phyloP scores from a whole-genome alignment of 148 eudicot species.

The Silene uniflora region DNA sequence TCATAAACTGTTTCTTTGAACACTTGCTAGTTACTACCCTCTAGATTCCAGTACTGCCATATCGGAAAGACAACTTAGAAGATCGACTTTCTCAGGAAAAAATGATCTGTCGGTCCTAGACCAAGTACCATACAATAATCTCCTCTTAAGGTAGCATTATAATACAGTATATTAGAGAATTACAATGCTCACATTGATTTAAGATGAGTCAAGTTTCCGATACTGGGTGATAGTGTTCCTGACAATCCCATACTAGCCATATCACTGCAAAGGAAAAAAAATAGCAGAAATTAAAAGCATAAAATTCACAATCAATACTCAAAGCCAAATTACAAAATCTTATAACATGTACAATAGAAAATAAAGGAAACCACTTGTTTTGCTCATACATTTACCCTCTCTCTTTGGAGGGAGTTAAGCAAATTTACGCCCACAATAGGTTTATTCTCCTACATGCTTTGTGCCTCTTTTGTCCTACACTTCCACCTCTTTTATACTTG shows the following conservation, averaged over 20 bases:
- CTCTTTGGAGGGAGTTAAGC: too few relatives aligned
- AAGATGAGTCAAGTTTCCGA: slow-evolving; percentile 80
- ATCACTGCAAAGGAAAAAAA: slow-evolving; percentile 40
- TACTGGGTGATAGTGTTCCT: slow-evolving; percentile 74
- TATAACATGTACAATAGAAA: not conserved
- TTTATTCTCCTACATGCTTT: too few relatives aligned
- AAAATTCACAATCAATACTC: slow-evolving; percentile 7
- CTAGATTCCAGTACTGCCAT: not conserved
- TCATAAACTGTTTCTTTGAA: too few relatives aligned
- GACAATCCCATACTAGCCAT: slow-evolving; percentile 75
- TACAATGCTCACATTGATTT: slow-evolving; percentile 54
- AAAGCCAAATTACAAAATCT: not conserved
- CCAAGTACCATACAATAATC: not conserved
- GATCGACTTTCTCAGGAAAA: too few relatives aligned
- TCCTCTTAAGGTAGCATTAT: not conserved
- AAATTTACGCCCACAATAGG: too few relatives aligned
- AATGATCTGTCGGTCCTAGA: not conserved
- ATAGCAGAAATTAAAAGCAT: slow-evolving; percentile 13
- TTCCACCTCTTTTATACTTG: too few relatives aligned
- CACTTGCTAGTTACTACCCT: too few relatives aligned
- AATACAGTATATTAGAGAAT: not conserved
- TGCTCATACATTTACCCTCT: not conserved
- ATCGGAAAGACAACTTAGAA: not conserved
- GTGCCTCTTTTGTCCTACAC: too few relatives aligned
- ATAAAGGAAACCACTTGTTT: not conserved